Evolutionary conservation across 2,329 filamentous ascomycete species (phyloP), one percentile per base, ranked within the genome.

Genomic region (Thelonectria rubi): DNA sequence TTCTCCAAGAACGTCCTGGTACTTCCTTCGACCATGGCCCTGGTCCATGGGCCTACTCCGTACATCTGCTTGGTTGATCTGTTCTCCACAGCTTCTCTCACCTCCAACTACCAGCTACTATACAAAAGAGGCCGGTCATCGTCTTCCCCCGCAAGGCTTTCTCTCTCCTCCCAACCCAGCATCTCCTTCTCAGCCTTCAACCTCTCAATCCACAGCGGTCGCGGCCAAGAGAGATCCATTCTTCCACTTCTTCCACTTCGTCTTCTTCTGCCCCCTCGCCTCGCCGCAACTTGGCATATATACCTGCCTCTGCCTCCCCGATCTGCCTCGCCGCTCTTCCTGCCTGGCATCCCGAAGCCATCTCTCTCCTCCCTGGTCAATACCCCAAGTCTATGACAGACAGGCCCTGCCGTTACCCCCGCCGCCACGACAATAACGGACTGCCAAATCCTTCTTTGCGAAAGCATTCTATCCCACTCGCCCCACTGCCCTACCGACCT

Each of bases 141-240:
- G 65, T 71, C 53, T 50, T 48, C 65, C 66, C 66, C 69, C 69
- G 67, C 69, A 72, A 69, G 66, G 69, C 69, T 69, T 66, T 70
- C 62, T 64, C 62, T 58, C 54, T 65, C 60, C 66, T 63, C 52
- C 58, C 56, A 64, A 63, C 47, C 58, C 63, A 53, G 64, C 61
- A 57, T 67, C 61, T 59, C 57, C 52, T 47, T 48, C 42, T 56
- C 59, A 62, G 63, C 55, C 66, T 65, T 52, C 51, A 59, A 62
- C 63, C 60, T 9, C 7, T 30, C 53, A 47, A 51, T 43, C 59
- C 24, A 55, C 65, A 61, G 62, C 56, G 66, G 72, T 65, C 73
- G 61, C 60, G 61, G 65, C 70, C 67, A 73, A 58, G 63, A 69
- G 65, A 74, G 73, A 72, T 73, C 73, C 66, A 72, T 62, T 69